phyloP scores from a whole-genome alignment of 768 basidiomycete genomes.

The Lactarius quietus region DNA sequence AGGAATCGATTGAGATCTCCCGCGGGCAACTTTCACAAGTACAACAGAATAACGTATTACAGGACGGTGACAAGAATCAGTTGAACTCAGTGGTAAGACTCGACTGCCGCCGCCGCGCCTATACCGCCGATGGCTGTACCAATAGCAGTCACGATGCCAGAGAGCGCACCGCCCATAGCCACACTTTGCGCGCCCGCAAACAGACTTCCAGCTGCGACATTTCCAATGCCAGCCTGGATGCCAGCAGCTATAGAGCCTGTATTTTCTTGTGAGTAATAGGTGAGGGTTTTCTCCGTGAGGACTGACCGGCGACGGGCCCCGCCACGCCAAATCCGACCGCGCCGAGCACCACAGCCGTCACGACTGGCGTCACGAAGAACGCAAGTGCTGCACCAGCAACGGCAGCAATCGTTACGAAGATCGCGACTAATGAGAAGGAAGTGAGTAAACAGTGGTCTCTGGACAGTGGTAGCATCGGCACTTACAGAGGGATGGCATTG shows the following conservation, averaged over 20 bases:
- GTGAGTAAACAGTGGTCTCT: no score
- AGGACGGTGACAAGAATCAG: neutral
- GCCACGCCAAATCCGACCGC: constrained; percentile 5
- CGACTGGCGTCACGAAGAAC: neutral
- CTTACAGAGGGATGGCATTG: no score
- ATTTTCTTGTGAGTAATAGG: neutral
- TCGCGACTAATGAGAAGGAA: neutral
- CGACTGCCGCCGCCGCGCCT: neutral
- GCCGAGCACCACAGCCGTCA: neutral
- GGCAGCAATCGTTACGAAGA: neutral
- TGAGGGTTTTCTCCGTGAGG: neutral
- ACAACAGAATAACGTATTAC: neutral
- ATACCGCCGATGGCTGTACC: neutral
- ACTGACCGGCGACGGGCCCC: constrained; percentile 7
- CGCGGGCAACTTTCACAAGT: neutral
- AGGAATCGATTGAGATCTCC: neutral
- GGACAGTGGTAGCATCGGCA: no score
- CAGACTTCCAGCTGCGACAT: neutral
- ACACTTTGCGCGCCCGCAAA: constrained; percentile 8
- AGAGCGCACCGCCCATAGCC: neutral
- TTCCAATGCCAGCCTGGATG: neutral
- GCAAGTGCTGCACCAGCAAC: neutral
- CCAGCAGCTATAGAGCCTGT: constrained; percentile 6
- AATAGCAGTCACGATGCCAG: neutral
- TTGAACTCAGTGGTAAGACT: neutral